These are phyloP conservation scores for Boletus rex-veris DNA, from an alignment of 768 basidiomycete genomes.

Conservation along the genomic window DNA sequence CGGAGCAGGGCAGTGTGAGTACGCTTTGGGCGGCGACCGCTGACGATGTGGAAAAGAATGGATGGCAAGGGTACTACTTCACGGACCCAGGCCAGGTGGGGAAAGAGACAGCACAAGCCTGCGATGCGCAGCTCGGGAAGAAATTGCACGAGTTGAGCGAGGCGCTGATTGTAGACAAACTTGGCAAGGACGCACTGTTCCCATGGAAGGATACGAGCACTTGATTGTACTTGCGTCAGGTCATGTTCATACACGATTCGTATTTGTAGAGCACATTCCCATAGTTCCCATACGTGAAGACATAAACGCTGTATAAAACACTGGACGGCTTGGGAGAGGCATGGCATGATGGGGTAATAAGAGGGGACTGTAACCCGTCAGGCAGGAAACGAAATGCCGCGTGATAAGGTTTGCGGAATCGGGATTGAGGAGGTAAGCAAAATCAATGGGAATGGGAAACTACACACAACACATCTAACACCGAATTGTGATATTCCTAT, in stretches of 20 bases:
- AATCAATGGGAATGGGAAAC: neutral
- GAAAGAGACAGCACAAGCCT: slow-evolving; percentile 21
- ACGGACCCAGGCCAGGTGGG: slow-evolving; percentile 8
- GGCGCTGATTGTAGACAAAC: slow-evolving; percentile 22
- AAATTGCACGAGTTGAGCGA: slow-evolving; percentile 33
- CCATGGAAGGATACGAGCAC: slow-evolving; percentile 16
- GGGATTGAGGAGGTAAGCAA: neutral
- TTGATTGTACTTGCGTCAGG: neutral
- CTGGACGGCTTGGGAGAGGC: neutral
- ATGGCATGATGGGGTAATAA: neutral
- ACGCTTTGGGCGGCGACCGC: slow-evolving; percentile 3
- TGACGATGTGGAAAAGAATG: slow-evolving; percentile 5
- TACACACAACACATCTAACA: slow-evolving; percentile 16
- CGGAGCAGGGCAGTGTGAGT: slow-evolving; percentile 25
- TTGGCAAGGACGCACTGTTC: slow-evolving; percentile 17
- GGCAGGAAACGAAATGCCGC: neutral
- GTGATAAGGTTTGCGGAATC: neutral
- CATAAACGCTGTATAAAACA: neutral
- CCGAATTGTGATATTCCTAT: slow-evolving; percentile 8
- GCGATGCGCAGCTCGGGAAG: slow-evolving; percentile 24
- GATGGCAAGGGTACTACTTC: slow-evolving; percentile 28
- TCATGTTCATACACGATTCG: neutral
- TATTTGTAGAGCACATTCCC: neutral
- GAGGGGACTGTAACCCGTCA: neutral
- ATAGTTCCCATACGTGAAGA: neutral